Percentiles rank a stretch among this genome's conserved stretches.
phyloP scores from a whole-genome alignment of 1,139 yeast species.

The Yamadazyma blattariae region DNA sequence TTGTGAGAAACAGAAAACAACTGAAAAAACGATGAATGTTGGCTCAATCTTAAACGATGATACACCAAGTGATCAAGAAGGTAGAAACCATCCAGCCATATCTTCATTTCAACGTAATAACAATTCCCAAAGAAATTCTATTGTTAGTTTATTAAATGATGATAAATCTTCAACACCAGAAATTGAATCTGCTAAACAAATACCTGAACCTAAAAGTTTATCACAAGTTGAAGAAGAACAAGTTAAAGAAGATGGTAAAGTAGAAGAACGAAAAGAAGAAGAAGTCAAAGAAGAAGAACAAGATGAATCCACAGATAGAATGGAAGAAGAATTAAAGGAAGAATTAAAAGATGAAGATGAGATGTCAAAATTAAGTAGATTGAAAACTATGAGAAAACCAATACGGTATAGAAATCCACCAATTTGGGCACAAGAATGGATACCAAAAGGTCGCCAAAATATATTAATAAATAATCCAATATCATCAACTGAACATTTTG shows the following conservation, averaged over 20 bases:
- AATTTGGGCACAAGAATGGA: conserved; percentile 80
- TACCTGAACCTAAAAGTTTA: background rate
- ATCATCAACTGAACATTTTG: background rate
- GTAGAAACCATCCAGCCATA: conserved; percentile 3
- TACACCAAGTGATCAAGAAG: conserved; percentile 29
- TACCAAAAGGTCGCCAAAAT: conserved; percentile 28
- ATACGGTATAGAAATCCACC: conserved; percentile 66
- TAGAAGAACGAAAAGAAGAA: background rate
- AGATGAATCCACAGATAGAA: background rate
- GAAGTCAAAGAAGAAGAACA: background rate
- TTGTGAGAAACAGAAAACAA: background rate
- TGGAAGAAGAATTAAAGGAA: background rate
- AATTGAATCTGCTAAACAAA: background rate
- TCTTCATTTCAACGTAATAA: conserved; percentile 2
- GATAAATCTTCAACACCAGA: conserved; percentile 9
- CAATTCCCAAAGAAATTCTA: conserved; percentile 34
- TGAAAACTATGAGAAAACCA: conserved; percentile 45
- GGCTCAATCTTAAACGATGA: conserved; percentile 47
- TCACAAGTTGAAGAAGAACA: background rate
- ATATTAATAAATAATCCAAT: conserved; percentile 1
- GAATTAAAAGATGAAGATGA: conserved; percentile 17
- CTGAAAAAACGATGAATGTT: conserved; percentile 33
- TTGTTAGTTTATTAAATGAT: conserved; percentile 47
- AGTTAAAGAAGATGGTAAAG: background rate
- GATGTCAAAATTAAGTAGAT: conserved; percentile 17